Evolutionary conservation across 1,284 basidiomycete species (phyloP), one percentile per base, ranked within the genome.

Genomic region (Ceratobasidium sp.): DNA sequence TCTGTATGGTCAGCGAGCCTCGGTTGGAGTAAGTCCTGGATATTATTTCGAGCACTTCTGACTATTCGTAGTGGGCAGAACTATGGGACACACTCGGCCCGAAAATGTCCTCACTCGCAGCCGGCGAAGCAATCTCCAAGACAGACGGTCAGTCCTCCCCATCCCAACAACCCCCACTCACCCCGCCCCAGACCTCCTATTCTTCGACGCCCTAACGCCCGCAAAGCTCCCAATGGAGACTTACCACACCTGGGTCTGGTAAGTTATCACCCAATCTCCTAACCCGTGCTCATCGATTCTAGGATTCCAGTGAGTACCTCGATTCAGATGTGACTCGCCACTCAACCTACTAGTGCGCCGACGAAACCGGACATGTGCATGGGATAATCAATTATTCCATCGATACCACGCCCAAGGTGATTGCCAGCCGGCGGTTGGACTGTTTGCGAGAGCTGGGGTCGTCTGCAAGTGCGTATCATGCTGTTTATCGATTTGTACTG

Each of bases 221-320:
- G 55, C 42, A 13, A 70, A 55, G 57, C 52, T 72, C 7, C 71
- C 71, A 32, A 58, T 69, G 55, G 71, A 72, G 42, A 69, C 70
- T 10, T 72, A 72, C 43, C 70, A 71, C 31, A 60, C 35, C 25
- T 71, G 45, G 55, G 60, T 64, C 29, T 55, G 42, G 49, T 45
- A 20, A 56, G 40, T 49, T 13, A 8, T n/a, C n/a, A 68, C 45
- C 57, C 40, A 17, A 13, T 10, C 22, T 52, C 43, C 32, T 17
- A 29, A 31, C 27, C n/a, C 17, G 10, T 40, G 17, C 32, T 45
- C 32, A 27, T 29, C 31, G 45, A 60, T 53, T 65, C 31, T 69
- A 70, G 71, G 68, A 57, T 62, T 47, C 40, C 52, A 34, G 56
- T 52, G n/a, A n/a, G 60, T 40, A 38, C 20, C 47, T 22, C n/a